These are phyloP conservation scores for Microbotryomycetes sp. DNA, from an alignment of 1,284 basidiomycete species.

Conservation along the genomic window DNA sequence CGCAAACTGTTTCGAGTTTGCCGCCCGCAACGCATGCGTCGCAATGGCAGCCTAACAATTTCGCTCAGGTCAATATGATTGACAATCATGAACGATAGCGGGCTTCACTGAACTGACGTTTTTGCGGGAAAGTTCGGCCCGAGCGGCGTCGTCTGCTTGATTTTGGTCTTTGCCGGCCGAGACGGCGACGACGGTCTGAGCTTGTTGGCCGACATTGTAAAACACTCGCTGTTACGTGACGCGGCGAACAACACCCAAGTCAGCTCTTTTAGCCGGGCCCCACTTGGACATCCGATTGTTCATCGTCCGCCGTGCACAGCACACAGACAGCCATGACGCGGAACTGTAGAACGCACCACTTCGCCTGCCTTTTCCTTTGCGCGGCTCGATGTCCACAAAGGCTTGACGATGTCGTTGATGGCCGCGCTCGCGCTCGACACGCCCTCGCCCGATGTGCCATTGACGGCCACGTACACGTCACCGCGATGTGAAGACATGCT, in stretches of 20 bases:
- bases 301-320: no score
- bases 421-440: conserved; percentile 34
- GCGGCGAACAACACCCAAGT: conserved; percentile 7
- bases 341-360: conserved; percentile 57
- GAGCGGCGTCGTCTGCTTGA: conserved; percentile 40
- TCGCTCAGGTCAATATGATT: neutral
- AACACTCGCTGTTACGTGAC: conserved; percentile 4
- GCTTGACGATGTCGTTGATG: conserved; percentile 39
- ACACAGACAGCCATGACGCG: no score
- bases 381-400: conserved; percentile 47
- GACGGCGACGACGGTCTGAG: conserved; percentile 29
- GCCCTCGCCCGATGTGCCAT: neutral
- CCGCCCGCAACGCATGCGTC: conserved; percentile 26
- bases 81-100: neutral
- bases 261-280: conserved; percentile 2
- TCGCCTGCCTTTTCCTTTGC: conserved; percentile 56
- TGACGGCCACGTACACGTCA: conserved; percentile 20
- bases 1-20: conserved; percentile 42
- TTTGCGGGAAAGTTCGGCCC: conserved; percentile 53
- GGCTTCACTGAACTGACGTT: conserved; percentile 40
- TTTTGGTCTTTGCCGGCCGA: conserved; percentile 17
- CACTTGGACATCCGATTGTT: no score
- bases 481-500: conserved; percentile 13
- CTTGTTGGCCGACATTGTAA: conserved; percentile 16
- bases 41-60: conserved; percentile 23